Evolutionary conservation across 2,329 filamentous ascomycete genomes (phyloP), one percentile per base, ranked within the genome.

Genomic region (Arthrobotrys sphaeroides): DNA sequence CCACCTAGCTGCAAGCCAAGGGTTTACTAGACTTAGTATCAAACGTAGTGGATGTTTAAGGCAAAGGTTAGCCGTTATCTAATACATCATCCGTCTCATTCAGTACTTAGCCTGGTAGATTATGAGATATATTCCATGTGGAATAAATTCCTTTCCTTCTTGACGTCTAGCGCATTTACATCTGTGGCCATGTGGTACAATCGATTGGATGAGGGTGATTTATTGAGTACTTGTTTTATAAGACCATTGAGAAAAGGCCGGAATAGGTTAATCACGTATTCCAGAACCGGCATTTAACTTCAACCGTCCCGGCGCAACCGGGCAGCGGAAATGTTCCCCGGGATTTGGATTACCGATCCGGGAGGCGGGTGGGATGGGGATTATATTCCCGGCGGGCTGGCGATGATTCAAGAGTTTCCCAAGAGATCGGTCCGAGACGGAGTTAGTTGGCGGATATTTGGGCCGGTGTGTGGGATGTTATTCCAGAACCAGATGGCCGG

Each of bases 191-290:
- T n/a, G n/a, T n/a, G n/a, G n/a, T n/a, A n/a, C n/a, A n/a, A n/a
- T n/a, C n/a, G n/a, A n/a, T n/a, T n/a, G n/a, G n/a, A n/a, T n/a
- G n/a, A n/a, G n/a, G n/a, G n/a, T n/a, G n/a, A n/a, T n/a, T n/a
- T n/a, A n/a, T n/a, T n/a, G n/a, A n/a, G n/a, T n/a, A n/a, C n/a
- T n/a, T n/a, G n/a, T n/a, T n/a, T n/a, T n/a, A n/a, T n/a, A n/a
- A n/a, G n/a, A n/a, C n/a, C n/a, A n/a, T n/a, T n/a, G n/a, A n/a
- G n/a, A n/a, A n/a, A n/a, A 40, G 12, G 22, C 55, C 55, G 55
- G 55, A 60, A 60, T 60, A 45, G 36, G 55, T 42, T 59, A 59
- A 59, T 24, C n/a, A 16, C 36, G 16, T 31, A 16, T 49, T 49
- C 45, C 45, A 28, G 7, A 49, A 49, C 28, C 45, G 45, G 45